Evolutionary conservation across 495 filamentous ascomycete species (phyloP).

Genomic region (Podospora pseudocomata): DNA sequence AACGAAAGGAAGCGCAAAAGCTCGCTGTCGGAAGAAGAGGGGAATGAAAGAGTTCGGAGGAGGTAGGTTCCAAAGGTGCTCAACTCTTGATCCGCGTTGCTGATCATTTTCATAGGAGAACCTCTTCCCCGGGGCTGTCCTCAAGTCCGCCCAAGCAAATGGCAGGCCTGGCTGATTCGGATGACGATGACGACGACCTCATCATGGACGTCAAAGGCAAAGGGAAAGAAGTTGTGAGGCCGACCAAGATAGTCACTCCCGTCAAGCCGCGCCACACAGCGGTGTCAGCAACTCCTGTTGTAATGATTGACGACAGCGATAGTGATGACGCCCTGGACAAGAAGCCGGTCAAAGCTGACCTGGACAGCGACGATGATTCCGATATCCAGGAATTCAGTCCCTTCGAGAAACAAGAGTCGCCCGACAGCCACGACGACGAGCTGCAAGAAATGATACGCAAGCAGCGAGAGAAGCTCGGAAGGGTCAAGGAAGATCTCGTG

Average conservation of each 20-base stretch:
- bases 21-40: slow-evolving; percentile 24
- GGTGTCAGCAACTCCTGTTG: not conserved
- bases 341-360: not conserved
- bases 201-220: slow-evolving; percentile 35
- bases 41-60: slow-evolving; percentile 1
- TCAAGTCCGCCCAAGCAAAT: not conserved
- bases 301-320: slow-evolving; percentile 11
- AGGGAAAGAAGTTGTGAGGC: slow-evolving; percentile 26
- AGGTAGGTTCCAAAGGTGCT: not conserved
- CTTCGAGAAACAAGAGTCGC: not conserved
- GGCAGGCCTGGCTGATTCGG: slow-evolving; percentile 6
- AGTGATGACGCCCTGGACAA: not conserved
- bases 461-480: slow-evolving; percentile 41
- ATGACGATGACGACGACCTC: slow-evolving; percentile 25
- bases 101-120: not conserved
- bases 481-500: not conserved
- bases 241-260: slow-evolving; percentile 6
- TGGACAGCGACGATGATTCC: not conserved
- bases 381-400: not conserved
- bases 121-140: not conserved
- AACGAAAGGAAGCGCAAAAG: slow-evolving; percentile 17
- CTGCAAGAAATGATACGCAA: slow-evolving; percentile 56
- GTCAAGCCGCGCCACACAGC: not conserved
- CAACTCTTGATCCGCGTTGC: not conserved
- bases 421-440: slow-evolving; percentile 1